These are phyloP conservation scores for Begonia loranthoides DNA, from an alignment of 306 rosid genomes.

Conservation along the genomic window DNA sequence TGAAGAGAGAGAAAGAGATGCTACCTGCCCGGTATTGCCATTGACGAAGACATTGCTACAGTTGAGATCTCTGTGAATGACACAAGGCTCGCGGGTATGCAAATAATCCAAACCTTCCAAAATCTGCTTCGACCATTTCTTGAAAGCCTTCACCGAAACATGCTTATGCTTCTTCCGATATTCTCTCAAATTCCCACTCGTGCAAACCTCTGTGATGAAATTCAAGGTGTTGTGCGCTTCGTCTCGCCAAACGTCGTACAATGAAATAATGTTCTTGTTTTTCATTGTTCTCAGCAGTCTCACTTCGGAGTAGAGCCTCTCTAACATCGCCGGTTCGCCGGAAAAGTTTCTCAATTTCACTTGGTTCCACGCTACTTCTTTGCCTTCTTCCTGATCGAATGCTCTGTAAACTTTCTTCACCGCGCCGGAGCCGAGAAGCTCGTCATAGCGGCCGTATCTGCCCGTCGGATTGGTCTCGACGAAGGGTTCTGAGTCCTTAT, in stretches of 20 bases:
- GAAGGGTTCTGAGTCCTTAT: constrained; percentile 3
- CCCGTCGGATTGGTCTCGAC: constrained; percentile 8
- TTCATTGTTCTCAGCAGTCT: neutral
- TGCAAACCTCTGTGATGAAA: constrained; percentile 10
- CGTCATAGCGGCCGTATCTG: neutral
- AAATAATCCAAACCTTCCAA: constrained; percentile 6
- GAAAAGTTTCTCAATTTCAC: constrained; percentile 1
- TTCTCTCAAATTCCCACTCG: constrained; percentile 6
- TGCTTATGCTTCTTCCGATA: constrained; percentile 8
- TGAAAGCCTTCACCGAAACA: constrained; percentile 10
- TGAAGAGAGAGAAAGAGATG: neutral
- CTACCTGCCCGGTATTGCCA: constrained; percentile 1
- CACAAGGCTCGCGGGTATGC: constrained; percentile 10
- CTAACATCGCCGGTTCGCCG: constrained; percentile 1
- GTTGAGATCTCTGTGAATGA: constrained; percentile 7
- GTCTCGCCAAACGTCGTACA: constrained; percentile 3
- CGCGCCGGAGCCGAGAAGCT: constrained; percentile 2
- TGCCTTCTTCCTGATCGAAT: constrained; percentile 10
- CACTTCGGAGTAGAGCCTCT: constrained; percentile 1
- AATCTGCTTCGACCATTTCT: constrained; percentile 9
- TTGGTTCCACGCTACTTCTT: constrained; percentile 12
- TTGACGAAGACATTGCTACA: constrained; percentile 9
- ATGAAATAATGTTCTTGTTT: constrained; percentile 6
- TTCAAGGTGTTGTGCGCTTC: neutral
- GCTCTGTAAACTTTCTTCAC: constrained; percentile 1